Evolutionary conservation across 2,329 filamentous ascomycete species (phyloP).

Genomic region (Metarhizium robertsii): DNA sequence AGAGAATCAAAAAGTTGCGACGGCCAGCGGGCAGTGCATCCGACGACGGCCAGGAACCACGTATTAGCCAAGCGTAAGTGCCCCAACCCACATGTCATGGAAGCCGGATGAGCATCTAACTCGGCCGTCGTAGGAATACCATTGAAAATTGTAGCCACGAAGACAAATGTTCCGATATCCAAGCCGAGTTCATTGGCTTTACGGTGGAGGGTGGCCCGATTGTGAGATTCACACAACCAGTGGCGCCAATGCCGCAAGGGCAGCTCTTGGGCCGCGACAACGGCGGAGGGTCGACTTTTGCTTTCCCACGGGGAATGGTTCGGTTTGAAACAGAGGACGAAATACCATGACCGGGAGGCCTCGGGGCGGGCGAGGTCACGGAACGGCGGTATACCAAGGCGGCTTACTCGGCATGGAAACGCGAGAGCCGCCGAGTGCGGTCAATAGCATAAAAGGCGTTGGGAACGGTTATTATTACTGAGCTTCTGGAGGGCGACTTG

Average conservation of each 20-base stretch:
- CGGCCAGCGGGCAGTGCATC: conserved; percentile 14
- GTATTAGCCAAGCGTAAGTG: conserved; percentile 35
- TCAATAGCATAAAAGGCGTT: no score
- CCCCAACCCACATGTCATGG: background rate
- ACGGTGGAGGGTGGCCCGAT: conserved; percentile 37
- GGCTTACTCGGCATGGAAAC: no score
- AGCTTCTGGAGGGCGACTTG: no score
- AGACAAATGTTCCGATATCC: conserved; percentile 21
- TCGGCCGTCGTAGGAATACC: conserved; percentile 20
- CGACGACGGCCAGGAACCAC: conserved; percentile 19
- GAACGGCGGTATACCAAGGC: background rate
- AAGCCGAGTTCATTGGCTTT: conserved; percentile 32
- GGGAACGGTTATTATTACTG: no score
- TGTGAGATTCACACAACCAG: conserved; percentile 30
- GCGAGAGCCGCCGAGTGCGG: no score
- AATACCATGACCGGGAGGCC: background rate
- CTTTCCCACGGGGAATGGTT: conserved; percentile 26
- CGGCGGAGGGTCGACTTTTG: conserved; percentile 26
- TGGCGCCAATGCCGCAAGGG: conserved; percentile 20
- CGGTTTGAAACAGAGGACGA: conserved; percentile 19
- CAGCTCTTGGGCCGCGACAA: conserved; percentile 27
- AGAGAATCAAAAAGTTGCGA: conserved; percentile 24
- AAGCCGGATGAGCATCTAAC: background rate
- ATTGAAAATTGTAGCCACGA: conserved; percentile 24
- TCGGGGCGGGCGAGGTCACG: background rate